These are phyloP conservation scores for Eimeria tenella DNA, from an alignment of 169 alveolate species.

Conservation along the genomic window DNA sequence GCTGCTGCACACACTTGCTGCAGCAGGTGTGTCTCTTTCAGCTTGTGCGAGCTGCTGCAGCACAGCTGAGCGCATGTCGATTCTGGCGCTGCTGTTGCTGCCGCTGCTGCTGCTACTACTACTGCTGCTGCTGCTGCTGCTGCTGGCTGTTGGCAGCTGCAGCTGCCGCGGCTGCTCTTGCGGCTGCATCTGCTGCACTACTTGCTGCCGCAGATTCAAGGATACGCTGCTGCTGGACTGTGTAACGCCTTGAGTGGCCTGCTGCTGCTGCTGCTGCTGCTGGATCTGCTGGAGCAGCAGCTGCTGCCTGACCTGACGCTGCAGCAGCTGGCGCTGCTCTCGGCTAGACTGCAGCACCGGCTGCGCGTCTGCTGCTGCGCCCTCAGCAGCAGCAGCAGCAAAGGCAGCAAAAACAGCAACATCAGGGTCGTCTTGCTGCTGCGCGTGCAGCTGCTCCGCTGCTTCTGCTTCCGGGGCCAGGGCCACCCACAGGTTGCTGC, in stretches of 20 bases:
- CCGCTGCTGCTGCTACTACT: conserved; percentile 37
- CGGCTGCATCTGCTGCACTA: conserved; percentile 15
- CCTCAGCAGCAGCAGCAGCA: conserved; percentile 42
- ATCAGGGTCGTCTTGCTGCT: not conserved
- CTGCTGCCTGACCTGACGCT: conserved; percentile 61
- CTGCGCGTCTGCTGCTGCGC: conserved; percentile 28
- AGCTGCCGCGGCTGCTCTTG: conserved; percentile 34
- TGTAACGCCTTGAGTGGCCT: not conserved
- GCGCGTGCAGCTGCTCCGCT: not conserved
- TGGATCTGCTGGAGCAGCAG: conserved; percentile 57
- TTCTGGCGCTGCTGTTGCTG: conserved; percentile 12
- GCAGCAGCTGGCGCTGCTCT: conserved; percentile 62
- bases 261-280: conserved; percentile 67
- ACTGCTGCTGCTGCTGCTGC: conserved; percentile 9
- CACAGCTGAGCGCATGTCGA: conserved; percentile 53
- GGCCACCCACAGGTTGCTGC: not conserved
- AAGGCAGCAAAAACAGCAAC: not conserved
- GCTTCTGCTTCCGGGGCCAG: not conserved
- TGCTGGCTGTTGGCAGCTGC: not conserved
- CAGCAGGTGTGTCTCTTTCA: not conserved
- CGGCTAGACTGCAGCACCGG: conserved; percentile 39
- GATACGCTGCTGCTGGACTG: not conserved
- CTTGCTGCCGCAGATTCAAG: conserved; percentile 20
- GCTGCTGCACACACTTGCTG: conserved; percentile 8
- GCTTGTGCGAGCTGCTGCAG: conserved; percentile 61